These are phyloP conservation scores for Irpex rosettiformis DNA, from an alignment of 1,284 basidiomycete species.

Conservation along the genomic window DNA sequence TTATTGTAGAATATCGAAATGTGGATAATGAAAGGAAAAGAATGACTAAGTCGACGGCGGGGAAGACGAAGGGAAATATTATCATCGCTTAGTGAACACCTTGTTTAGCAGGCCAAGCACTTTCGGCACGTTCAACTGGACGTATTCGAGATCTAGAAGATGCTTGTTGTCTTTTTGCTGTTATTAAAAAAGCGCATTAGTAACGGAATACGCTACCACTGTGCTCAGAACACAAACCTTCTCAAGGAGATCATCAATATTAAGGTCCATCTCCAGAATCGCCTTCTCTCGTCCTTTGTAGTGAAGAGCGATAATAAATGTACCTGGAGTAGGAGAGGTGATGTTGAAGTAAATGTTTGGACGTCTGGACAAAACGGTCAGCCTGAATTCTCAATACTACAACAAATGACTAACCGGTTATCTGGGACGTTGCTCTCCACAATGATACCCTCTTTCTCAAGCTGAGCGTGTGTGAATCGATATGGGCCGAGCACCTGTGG, in stretches of 20 bases:
- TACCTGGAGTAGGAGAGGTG: constrained; percentile 94
- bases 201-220: constrained; percentile 12
- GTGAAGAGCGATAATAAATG: constrained; percentile 97
- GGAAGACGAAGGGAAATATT: not conserved
- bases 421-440: constrained; percentile 98
- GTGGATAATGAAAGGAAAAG: not conserved
- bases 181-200: constrained; percentile 8
- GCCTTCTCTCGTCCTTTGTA: constrained; percentile 99
- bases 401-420: constrained; percentile 65
- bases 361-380: constrained; percentile 50
- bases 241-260: constrained; percentile 97
- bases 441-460: constrained; percentile 99
- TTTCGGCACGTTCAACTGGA: constrained; percentile 95
- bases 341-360: constrained; percentile 99
- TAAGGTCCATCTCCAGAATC: constrained; percentile 99
- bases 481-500: constrained; percentile 91
- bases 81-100: constrained; percentile 82
- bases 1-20: not conserved
- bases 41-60: not conserved
- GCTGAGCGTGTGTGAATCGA: constrained; percentile 94
- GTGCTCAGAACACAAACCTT: constrained; percentile 54
- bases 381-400: not conserved
- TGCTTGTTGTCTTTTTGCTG: constrained; percentile 99
- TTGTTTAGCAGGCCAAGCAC: constrained; percentile 90
- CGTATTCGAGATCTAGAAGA: constrained; percentile 93